Evolutionary conservation across 208 protist species (phyloP).

Genomic region (Leptomonas pyrrhocoris): DNA sequence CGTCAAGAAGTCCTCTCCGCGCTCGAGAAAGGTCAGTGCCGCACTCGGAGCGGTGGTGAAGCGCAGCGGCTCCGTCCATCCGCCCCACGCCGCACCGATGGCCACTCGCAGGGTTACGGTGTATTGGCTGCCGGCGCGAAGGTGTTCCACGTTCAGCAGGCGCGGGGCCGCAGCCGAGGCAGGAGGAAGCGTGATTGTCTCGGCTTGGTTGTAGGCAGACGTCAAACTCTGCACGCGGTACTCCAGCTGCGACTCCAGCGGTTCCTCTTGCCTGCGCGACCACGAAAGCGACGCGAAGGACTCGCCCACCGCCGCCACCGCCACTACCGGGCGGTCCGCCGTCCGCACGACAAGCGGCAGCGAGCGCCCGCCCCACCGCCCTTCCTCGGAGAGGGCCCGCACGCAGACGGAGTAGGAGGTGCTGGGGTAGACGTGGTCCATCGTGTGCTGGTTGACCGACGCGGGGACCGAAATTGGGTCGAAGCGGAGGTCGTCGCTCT

Average conservation of each 20-base stretch:
- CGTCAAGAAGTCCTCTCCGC: slow-evolving; percentile 90
- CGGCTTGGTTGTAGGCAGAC: slow-evolving; percentile 56
- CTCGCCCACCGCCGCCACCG: slow-evolving; percentile 67
- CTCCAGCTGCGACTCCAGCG: slow-evolving; percentile 69
- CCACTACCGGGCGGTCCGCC: slow-evolving; percentile 51
- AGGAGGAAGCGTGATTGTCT: slow-evolving; percentile 32
- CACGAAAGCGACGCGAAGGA: slow-evolving; percentile 83
- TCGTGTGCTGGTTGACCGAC: slow-evolving; percentile 43
- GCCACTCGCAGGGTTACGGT: slow-evolving; percentile 67
- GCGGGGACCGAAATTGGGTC: slow-evolving; percentile 29
- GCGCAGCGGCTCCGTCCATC: slow-evolving; percentile 75
- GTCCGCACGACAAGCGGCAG: slow-evolving; percentile 68
- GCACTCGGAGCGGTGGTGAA: slow-evolving; percentile 60
- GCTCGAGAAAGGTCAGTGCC: slow-evolving; percentile 66
- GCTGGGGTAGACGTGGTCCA: slow-evolving; percentile 67
- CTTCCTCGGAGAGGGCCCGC: slow-evolving; percentile 65
- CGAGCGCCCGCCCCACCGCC: slow-evolving; percentile 75
- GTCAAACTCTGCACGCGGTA: slow-evolving; percentile 62
- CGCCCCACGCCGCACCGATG: slow-evolving; percentile 81
- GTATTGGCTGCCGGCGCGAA: slow-evolving; percentile 74
- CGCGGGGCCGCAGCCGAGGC: slow-evolving; percentile 23
- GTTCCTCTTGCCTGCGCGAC: slow-evolving; percentile 55
- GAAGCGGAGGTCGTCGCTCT: slow-evolving; percentile 30
- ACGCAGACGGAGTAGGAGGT: slow-evolving; percentile 77
- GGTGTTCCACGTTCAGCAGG: slow-evolving; percentile 67